phyloP scores from a whole-genome alignment of 2,329 filamentous ascomycete species.

The Pyricularia pennisetigena region DNA sequence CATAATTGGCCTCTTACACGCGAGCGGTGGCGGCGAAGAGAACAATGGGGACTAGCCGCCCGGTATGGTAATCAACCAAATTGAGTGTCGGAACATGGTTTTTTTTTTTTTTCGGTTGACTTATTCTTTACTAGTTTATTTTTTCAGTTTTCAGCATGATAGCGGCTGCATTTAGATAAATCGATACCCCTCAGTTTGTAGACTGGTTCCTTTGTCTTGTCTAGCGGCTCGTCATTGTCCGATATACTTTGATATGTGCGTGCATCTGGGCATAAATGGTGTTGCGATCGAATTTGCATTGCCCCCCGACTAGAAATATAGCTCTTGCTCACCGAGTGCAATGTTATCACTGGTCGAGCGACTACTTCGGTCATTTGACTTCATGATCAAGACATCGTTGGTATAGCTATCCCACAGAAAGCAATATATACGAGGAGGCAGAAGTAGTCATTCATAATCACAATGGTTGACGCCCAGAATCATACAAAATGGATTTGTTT shows the following conservation, averaged over 20 bases:
- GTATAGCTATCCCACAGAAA: not conserved
- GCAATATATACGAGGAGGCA: too few relatives aligned
- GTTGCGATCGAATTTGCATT: not conserved
- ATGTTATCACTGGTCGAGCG: too few relatives aligned
- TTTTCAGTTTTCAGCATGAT: not conserved
- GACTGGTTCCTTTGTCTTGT: not conserved
- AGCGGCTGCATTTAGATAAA: not conserved
- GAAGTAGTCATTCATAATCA: too few relatives aligned
- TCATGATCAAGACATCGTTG: not conserved
- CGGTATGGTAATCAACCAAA: not conserved
- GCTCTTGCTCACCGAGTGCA: not conserved
- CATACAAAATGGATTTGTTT: not conserved
- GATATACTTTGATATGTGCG: too few relatives aligned
- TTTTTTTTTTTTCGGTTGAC: not conserved
- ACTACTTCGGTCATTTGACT: too few relatives aligned
- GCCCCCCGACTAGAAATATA: not conserved
- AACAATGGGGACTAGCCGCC: not conserved
- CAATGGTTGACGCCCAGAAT: too few relatives aligned
- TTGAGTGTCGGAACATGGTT: not conserved
- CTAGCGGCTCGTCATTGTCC: too few relatives aligned
- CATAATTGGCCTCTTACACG: conserved; percentile 46
- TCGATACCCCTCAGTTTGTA: not conserved
- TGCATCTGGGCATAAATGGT: too few relatives aligned
- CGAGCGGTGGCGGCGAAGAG: conserved; percentile 8
- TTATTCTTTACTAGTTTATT: not conserved